Evolutionary conservation across 169 alveolate genomes (phyloP), one percentile per base, ranked within the genome.

Genomic region (Babesia caballi): DNA sequence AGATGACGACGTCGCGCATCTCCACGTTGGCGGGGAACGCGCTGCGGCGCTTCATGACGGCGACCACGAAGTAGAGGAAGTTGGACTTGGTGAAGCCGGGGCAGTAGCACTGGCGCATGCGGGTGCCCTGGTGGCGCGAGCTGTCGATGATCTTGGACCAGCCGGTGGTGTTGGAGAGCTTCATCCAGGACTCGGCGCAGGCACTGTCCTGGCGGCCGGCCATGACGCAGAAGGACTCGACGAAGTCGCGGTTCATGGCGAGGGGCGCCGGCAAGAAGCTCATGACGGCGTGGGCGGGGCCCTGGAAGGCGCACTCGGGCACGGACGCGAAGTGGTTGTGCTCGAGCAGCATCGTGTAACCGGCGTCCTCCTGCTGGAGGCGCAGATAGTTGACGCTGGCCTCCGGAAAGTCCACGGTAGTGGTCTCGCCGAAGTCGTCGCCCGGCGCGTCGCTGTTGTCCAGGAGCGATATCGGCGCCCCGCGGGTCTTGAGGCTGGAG

Each of bases 11-110:
- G 21, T 86, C 88, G 25, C 75, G 80, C 59, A 88, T 47, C 35
- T 91, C 89, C 46, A 80, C 82, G 53, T 91, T 92, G 25, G 94
- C 94, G 14, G 95, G 95, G 54, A 91, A 51, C 3, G 91, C 90
- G 60, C 93, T 85, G 80, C 76, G 74, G 46, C 76, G 38, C 66
- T 83, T 71, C 36, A 76, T 86, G 35, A 87, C 88, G 32, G 89
- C 54, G 30, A 89, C 95, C 51, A 89, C 70, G 50, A 89, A 91
- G 53, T 87, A 91, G n/a, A 91, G 52, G 56, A 76, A 88, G 58
- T 63, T 88, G 44, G 69, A 84, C 27, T 70, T 68, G 47, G 82
- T 49, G 49, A 73, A 42, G 27, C 82, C 68, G 1, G 68, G 85
- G 40, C 83, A 70, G 36, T 67, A 69, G 56, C 88, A 80, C 44